Conservation (phyloP, 805 yeast species). For the Starmerella kuoi region DNA sequence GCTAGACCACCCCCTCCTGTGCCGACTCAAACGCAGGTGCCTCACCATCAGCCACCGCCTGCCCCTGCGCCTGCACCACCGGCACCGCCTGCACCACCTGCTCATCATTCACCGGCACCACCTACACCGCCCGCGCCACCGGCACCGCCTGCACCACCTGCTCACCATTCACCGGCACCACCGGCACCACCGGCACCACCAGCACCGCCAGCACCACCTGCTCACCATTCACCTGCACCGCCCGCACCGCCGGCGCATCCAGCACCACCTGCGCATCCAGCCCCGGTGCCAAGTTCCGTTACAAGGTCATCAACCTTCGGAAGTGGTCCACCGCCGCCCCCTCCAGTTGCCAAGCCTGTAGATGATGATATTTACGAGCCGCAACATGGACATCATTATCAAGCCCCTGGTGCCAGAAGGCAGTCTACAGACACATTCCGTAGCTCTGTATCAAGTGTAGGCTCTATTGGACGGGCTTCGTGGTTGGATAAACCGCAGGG, state of each 20-base stretch:
- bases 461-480: too few relatives aligned
- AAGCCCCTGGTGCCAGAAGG: constrained; percentile 20
- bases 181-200: constrained; percentile 1
- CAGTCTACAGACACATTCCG: too few relatives aligned
- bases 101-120: not conserved
- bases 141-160: not conserved
- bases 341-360: constrained; percentile 16
- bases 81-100: not conserved
- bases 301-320: constrained; percentile 2
- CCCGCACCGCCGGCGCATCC: constrained; percentile 6
- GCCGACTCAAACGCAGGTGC: constrained; percentile 9
- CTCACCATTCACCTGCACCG: constrained; percentile 3
- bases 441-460: too few relatives aligned
- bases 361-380: constrained; percentile 5
- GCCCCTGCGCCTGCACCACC: not conserved
- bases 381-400: not conserved
- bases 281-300: constrained; percentile 6
- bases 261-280: constrained; percentile 10
- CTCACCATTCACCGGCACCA: not conserved
- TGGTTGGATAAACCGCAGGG: constrained; percentile 60
- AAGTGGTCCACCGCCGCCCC: constrained; percentile 21
- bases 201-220: constrained; percentile 4
- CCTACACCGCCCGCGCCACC: not conserved
- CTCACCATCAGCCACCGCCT: constrained; percentile 1
- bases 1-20: constrained; percentile 5